Evolutionary conservation across 306 rosid genomes (phyloP).

Genomic region (Prunus dulcis): DNA sequence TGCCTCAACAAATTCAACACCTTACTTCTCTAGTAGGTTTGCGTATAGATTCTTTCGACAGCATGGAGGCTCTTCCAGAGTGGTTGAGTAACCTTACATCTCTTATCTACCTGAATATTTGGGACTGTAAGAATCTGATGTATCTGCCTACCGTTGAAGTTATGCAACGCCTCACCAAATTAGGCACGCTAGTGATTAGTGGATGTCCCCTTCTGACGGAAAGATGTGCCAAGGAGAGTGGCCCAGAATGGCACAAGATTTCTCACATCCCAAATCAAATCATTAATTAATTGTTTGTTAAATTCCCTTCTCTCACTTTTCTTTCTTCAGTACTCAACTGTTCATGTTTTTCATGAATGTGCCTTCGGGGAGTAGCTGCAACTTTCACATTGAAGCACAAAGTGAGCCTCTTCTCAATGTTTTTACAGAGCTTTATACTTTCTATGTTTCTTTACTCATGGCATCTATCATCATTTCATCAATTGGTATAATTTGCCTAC

Average conservation of each 20-base stretch:
- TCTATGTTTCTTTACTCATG: too few relatives aligned
- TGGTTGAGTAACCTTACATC: background rate
- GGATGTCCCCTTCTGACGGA: background rate
- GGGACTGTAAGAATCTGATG: background rate
- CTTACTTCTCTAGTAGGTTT: accelerated
- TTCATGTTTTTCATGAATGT: too few relatives aligned
- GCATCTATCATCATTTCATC: too few relatives aligned
- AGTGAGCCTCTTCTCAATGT: background rate
- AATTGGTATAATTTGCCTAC: too few relatives aligned
- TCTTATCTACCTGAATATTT: accelerated
- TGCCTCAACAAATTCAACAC: background rate
- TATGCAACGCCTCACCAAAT: background rate
- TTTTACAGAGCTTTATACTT: background rate
- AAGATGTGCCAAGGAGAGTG: background rate
- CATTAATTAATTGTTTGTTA: too few relatives aligned
- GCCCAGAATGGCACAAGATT: background rate
- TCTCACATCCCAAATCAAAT: too few relatives aligned
- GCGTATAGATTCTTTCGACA: accelerated
- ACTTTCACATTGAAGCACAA: too few relatives aligned
- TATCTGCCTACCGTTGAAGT: background rate
- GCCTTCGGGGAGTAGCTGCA: too few relatives aligned
- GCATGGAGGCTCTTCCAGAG: background rate
- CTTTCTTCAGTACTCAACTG: too few relatives aligned
- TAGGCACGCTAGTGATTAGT: too few relatives aligned
- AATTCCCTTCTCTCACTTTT: too few relatives aligned